Evolutionary conservation across 306 rosid species (phyloP), one percentile per base, ranked within the genome.

Genomic region (Glycine soja): DNA sequence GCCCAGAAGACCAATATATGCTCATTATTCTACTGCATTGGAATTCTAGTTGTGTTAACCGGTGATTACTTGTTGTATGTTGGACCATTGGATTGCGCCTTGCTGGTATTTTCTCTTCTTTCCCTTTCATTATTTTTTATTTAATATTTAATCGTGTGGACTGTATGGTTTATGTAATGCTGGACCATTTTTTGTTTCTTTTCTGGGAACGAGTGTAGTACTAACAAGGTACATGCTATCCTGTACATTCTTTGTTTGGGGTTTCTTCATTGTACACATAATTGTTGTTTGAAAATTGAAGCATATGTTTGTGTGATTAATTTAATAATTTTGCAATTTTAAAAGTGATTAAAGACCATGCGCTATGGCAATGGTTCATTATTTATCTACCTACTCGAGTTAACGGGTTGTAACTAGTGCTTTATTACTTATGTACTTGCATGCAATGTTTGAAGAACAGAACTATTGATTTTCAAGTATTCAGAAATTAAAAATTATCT

Each of bases 1-100:
- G 97, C 97, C 0, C 99, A 95, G 85, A 95, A 95, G 96, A 92
- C 97, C 18, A 95, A n/a, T n/a, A n/a, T 92, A 91, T 87, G 96
- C 95, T 81, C 98, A 95, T 85, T 95, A 91, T 83, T 64, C 89
- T 66, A 95, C 99, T 70, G 94, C 99, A 19, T 79, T 89, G 52
- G 99, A 95, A 77, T 85, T 87, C 96, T 32, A 88, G 99, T n/a
- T n/a, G n/a, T n/a, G 89, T 86, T 93, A 90, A 95, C 99, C 0
- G 90, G 94, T 30, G 99, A 93, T 81, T 95, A 76, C 82, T 93
- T 95, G 83, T 95, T 98, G 99, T 85, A 89, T 85, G 97, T 98
- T 5, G 99, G 99, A 66, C 98, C 98, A 65, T 68, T 88, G 88
- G 99, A 95, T 50, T 91, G 99, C 81, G 97, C 99, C 50, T 83